These are phyloP conservation scores for Wolfiporia cocos DNA, from an alignment of 1,284 basidiomycete species.

Conservation along the genomic window DNA sequence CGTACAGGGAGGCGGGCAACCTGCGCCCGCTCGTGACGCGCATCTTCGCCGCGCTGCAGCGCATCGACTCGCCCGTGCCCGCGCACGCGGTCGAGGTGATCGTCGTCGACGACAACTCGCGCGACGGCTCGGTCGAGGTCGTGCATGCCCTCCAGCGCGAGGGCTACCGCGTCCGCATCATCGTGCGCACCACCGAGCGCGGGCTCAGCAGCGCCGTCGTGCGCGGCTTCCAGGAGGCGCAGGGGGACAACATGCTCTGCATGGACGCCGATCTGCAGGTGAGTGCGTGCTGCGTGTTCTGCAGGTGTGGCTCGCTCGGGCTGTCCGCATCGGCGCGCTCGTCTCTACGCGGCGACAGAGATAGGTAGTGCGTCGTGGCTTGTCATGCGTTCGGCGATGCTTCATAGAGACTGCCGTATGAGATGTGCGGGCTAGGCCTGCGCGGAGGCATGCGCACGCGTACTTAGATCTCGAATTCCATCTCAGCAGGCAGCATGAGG, in stretches of 20 bases:
- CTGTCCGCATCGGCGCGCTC: background rate
- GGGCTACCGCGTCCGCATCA: constrained; percentile 36
- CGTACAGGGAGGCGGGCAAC: constrained; percentile 40
- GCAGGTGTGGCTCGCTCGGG: background rate
- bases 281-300: constrained; percentile 4
- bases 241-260: constrained; percentile 34
- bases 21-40: constrained; percentile 34
- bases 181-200: constrained; percentile 35
- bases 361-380: too few relatives aligned
- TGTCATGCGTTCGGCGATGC: too few relatives aligned
- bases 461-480: too few relatives aligned
- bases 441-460: too few relatives aligned
- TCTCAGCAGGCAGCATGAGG: too few relatives aligned
- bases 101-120: constrained; percentile 42
- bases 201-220: constrained; percentile 38
- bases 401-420: too few relatives aligned
- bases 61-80: constrained; percentile 23
- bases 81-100: constrained; percentile 33
- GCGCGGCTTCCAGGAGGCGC: constrained; percentile 35
- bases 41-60: constrained; percentile 27
- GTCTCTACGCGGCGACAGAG: background rate
- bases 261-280: constrained; percentile 41
- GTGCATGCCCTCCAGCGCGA: constrained; percentile 31
- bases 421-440: too few relatives aligned
- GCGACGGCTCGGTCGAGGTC: constrained; percentile 37